Evolutionary conservation across 208 protist genomes (phyloP).

Genomic region (Leishmania arabica): DNA sequence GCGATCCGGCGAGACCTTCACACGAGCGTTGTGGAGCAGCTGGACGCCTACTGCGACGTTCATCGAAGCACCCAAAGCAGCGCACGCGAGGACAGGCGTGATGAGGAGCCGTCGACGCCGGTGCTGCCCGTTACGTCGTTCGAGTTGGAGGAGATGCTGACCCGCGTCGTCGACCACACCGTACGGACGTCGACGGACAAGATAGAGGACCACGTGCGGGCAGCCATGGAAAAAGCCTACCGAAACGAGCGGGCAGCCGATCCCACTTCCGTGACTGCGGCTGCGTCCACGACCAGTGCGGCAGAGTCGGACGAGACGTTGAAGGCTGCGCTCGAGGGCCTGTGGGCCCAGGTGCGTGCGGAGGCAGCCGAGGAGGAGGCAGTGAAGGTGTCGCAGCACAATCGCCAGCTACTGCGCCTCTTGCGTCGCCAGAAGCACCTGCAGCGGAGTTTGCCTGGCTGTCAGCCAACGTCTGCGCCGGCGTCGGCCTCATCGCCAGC

Average conservation of each 20-base stretch:
- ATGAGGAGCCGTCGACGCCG: slow-evolving; percentile 15
- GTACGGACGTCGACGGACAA: slow-evolving; percentile 5
- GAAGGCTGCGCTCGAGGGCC: slow-evolving; percentile 26
- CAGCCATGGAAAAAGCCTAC: slow-evolving; percentile 20
- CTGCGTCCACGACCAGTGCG: neutral
- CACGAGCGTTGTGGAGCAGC: slow-evolving; percentile 17
- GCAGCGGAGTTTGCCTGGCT: neutral
- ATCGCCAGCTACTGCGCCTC: slow-evolving; percentile 28
- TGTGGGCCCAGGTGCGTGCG: slow-evolving; percentile 27
- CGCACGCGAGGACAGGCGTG: neutral
- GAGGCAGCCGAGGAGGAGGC: slow-evolving; percentile 31
- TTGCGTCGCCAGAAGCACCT: slow-evolving; percentile 35
- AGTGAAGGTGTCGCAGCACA: slow-evolving; percentile 34
- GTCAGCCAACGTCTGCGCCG: neutral
- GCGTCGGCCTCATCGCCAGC: neutral
- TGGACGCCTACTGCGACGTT: slow-evolving; percentile 37
- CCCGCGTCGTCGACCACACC: slow-evolving; percentile 18
- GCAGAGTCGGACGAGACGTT: slow-evolving; percentile 6
- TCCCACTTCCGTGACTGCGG: neutral
- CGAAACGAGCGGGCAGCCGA: neutral
- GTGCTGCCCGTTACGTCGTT: slow-evolving; percentile 33
- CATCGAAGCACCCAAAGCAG: slow-evolving; percentile 1
- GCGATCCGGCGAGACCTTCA: slow-evolving; percentile 12
- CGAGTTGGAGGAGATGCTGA: slow-evolving; percentile 38
- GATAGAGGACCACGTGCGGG: slow-evolving; percentile 19